Percentiles rank a stretch among this genome's conserved stretches.
Evolutionary conservation across 495 filamentous ascomycete genomes (phyloP).

Genomic region (Penicillium lividum): DNA sequence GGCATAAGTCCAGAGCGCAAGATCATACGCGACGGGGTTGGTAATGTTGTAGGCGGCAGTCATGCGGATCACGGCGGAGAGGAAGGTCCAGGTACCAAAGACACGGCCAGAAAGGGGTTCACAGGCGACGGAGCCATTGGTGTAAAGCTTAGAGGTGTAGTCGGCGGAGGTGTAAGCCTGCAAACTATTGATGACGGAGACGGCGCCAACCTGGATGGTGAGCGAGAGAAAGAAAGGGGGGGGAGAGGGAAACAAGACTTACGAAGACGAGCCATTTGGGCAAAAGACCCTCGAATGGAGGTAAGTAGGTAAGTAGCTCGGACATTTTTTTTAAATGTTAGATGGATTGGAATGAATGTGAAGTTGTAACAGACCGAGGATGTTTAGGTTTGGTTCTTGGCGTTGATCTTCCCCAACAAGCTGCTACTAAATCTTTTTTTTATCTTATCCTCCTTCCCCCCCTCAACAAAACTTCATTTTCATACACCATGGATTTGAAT

Average conservation of each 20-base stretch:
- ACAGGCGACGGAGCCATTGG: slow-evolving; percentile 48
- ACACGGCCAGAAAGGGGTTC: slow-evolving; percentile 71
- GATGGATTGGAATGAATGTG: slow-evolving; percentile 3
- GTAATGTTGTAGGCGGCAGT: slow-evolving; percentile 86
- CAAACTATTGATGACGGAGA: slow-evolving; percentile 77
- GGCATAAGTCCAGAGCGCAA: slow-evolving; percentile 76
- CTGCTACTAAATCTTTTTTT: slow-evolving; percentile 8
- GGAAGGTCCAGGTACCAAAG: slow-evolving; percentile 90
- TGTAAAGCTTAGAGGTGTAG: slow-evolving; percentile 78
- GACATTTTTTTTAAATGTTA: slow-evolving; percentile 13
- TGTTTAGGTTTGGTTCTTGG: slow-evolving; percentile 28
- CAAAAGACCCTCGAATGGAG: slow-evolving; percentile 58
- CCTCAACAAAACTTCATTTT: slow-evolving; percentile 9
- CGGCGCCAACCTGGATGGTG: slow-evolving; percentile 63
- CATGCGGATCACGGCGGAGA: slow-evolving; percentile 71
- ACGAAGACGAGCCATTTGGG: slow-evolving; percentile 71
- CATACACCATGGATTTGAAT: slow-evolving; percentile 45
- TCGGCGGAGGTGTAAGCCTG: slow-evolving; percentile 75
- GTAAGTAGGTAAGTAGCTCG: slow-evolving; percentile 42
- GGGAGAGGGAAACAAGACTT: slow-evolving; percentile 17
- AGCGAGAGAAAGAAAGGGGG: neutral
- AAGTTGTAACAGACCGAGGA: slow-evolving; percentile 23
- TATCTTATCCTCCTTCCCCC: slow-evolving; percentile 18
- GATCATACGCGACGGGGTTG: slow-evolving; percentile 68
- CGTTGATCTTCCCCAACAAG: slow-evolving; percentile 32